Evolutionary conservation across 176 grass and related monocot genomes (phyloP), one percentile per base, ranked within the genome.

Genomic region (Carex cristatella): DNA sequence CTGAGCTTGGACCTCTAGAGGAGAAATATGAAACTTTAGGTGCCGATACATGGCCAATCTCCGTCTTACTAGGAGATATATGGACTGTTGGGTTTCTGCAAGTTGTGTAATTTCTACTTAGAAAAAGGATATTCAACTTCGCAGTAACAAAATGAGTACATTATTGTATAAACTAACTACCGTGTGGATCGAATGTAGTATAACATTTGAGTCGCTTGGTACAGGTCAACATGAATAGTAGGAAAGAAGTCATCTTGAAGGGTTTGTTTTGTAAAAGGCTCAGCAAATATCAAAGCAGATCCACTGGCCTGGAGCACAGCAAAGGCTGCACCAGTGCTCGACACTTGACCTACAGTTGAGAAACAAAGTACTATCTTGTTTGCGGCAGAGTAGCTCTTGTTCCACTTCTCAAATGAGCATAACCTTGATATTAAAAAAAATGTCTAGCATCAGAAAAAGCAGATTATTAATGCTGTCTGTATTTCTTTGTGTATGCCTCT

Each of bases 311-410:
- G 58, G 13, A 87, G 89, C 31, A 99, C 88, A 7, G 91, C 90
- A 53, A 92, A 77, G 10, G 90, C 91, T 61, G 88, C 96, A 6
- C 1, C 27, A 35, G 64, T 84, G 85, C 93, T 89, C 1, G 92
- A 91, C 23, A 90, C 87, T 69, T 10, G 40, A 16, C 87, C 95
- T 33, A 61, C 16, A 4, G 89, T 85, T 16, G 84, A 84, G 88
- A 98, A 94, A 85, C 95, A 98, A 63, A 98, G 65, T 48, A 94
- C 91, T 38, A 94, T 86, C 55, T 92, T 94, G 48, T 89, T 89
- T 0, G 61, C 4, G 9, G 93, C 93, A 1, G 77, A 82, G 37
- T 59, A 69, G 59, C 13, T 72, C 83, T 81, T 69, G 33, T 88
- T 81, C 85, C 89, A 87, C 87, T 85, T 86, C 2, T 84, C 89